phyloP scores from a whole-genome alignment of 345 rosid species.

The Citrus trifoliata region DNA sequence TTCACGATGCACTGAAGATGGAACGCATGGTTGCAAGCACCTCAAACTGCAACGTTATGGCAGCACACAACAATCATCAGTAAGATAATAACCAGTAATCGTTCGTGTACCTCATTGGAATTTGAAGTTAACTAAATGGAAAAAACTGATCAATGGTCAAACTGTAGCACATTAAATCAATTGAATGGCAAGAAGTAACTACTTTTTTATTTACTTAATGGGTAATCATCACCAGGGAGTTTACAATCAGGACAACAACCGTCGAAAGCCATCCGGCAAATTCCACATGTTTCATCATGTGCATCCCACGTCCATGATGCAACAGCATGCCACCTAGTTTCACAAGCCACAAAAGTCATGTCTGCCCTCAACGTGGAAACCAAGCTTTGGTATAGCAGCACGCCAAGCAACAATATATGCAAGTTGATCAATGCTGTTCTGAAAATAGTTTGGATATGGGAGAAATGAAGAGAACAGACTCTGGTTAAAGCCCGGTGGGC shows the following conservation, averaged over 20 bases:
- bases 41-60: constrained; percentile 47
- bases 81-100: background rate
- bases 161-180: background rate
- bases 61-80: background rate
- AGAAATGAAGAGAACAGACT: constrained; percentile 31
- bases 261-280: constrained; percentile 95
- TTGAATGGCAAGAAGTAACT: background rate
- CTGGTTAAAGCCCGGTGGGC: constrained; percentile 23
- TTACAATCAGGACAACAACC: constrained; percentile 95
- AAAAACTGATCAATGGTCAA: background rate
- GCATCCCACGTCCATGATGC: constrained; percentile 99
- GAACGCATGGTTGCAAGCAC: constrained; percentile 73
- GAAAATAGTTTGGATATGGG: background rate
- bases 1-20: constrained; percentile 96
- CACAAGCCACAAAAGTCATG: background rate
- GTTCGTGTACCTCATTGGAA: too few relatives aligned
- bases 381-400: too few relatives aligned
- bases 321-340: constrained; percentile 88
- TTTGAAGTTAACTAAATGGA: background rate
- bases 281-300: constrained; percentile 94
- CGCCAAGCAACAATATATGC: background rate
- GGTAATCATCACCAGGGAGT: constrained; percentile 93
- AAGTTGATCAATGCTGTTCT: background rate
- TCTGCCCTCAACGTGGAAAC: too few relatives aligned
- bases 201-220: constrained; percentile 52